These are phyloP conservation scores for Penicillium roqueforti DNA, from an alignment of 495 filamentous ascomycete species.

Conservation along the genomic window DNA sequence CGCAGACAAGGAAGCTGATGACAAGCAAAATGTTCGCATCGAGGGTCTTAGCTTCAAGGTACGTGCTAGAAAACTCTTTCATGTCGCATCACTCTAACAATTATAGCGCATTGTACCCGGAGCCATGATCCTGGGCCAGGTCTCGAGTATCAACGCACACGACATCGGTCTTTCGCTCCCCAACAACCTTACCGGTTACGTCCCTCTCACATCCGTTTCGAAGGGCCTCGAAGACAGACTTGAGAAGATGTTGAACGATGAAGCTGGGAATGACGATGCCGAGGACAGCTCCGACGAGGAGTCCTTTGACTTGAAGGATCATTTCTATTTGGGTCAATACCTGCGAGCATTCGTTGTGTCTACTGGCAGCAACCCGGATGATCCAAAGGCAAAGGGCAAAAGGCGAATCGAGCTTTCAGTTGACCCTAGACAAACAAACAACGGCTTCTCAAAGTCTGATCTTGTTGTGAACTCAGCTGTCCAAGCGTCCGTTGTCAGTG, in stretches of 20 bases:
- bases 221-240: constrained; percentile 63
- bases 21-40: constrained; percentile 62
- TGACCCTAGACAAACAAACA: constrained; percentile 69
- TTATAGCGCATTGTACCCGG: constrained; percentile 72
- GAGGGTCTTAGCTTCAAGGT: constrained; percentile 91
- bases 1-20: constrained; percentile 35
- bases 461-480: constrained; percentile 67
- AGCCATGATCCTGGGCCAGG: constrained; percentile 78
- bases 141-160: constrained; percentile 73
- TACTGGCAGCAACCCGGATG: constrained; percentile 50
- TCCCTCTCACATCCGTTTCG: constrained; percentile 87
- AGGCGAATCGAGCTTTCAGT: constrained; percentile 81
- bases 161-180: constrained; percentile 79
- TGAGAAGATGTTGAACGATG: constrained; percentile 57
- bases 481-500: constrained; percentile 82
- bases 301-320: constrained; percentile 60
- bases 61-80: constrained; percentile 12
- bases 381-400: constrained; percentile 62
- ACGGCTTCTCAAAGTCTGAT: constrained; percentile 63
- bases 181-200: constrained; percentile 87
- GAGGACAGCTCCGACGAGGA: constrained; percentile 53
- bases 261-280: constrained; percentile 47
- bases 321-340: constrained; percentile 85
- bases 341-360: constrained; percentile 80
- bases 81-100: constrained; percentile 33